Conservation (phyloP, 75 land plant species). For the Isoetes taiwanensis region DNA sequence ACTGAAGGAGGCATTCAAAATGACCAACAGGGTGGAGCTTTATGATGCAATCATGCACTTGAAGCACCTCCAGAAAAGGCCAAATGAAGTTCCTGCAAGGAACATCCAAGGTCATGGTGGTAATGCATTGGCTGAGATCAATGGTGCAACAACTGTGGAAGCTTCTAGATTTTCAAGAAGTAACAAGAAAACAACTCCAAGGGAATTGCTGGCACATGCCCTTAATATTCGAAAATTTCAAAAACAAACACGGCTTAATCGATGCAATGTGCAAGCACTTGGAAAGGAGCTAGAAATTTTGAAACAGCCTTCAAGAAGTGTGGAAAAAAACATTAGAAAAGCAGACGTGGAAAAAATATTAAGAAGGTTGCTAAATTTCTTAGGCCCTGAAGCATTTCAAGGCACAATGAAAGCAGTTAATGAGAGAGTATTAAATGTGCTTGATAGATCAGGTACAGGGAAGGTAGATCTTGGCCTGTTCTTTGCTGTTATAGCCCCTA, state of each 20-base stretch:
- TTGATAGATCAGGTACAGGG: constrained; percentile 70
- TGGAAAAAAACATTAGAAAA: constrained; percentile 65
- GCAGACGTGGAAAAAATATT: constrained; percentile 64
- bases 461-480: constrained; percentile 87
- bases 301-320: constrained; percentile 44
- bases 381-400: constrained; percentile 82
- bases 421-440: constrained; percentile 49
- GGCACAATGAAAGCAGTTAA: constrained; percentile 75
- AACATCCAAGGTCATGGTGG: too few relatives aligned
- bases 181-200: constrained; percentile 51
- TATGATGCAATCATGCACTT: constrained; percentile 82
- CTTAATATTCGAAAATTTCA: constrained; percentile 71
- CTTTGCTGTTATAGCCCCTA: constrained; percentile 63
- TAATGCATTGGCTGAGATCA: too few relatives aligned
- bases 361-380: constrained; percentile 40
- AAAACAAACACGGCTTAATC: constrained; percentile 48
- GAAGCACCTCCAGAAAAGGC: constrained; percentile 52
- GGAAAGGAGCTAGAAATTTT: constrained; percentile 40
- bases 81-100: constrained; percentile 16
- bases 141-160: too few relatives aligned
- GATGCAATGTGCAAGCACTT: constrained; percentile 49
- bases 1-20: constrained; percentile 84
- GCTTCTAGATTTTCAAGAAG: too few relatives aligned
- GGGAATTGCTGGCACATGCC: constrained; percentile 51
- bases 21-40: constrained; percentile 82